Percentiles rank a stretch among this genome's conserved stretches.
phyloP scores from a whole-genome alignment of 805 yeast genomes.

The Candida peoriensis region DNA sequence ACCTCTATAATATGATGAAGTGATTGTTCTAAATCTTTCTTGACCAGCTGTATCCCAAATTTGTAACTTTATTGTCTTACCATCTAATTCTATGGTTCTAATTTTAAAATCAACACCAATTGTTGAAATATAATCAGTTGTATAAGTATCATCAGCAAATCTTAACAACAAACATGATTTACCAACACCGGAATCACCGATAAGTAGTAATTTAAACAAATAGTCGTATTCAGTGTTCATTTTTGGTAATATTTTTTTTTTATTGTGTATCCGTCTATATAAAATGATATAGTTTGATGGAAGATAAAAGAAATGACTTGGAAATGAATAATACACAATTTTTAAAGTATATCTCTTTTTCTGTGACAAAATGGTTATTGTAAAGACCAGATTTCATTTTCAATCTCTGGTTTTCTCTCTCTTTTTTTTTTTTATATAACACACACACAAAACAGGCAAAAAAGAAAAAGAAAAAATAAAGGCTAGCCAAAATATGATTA shows the following conservation, averaged over 20 bases:
- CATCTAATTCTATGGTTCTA: slow-evolving; percentile 89
- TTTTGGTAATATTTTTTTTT: neutral
- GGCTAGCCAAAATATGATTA: too few species aligned
- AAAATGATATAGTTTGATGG: too few species aligned
- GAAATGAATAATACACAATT: too few species aligned
- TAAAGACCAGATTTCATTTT: too few species aligned
- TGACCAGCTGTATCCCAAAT: slow-evolving; percentile 99
- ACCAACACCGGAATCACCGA: slow-evolving; percentile 99
- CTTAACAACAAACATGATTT: slow-evolving; percentile 92
- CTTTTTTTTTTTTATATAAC: too few species aligned
- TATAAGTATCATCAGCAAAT: slow-evolving; percentile 95
- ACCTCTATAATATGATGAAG: slow-evolving; percentile 96
- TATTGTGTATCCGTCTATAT: neutral
- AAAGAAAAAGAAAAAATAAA: too few species aligned
- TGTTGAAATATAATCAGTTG: slow-evolving; percentile 94
- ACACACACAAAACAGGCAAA: too few species aligned
- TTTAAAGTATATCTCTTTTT: too few species aligned
- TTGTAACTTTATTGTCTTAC: slow-evolving; percentile 94
- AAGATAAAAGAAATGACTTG: too few species aligned
- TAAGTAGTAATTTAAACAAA: slow-evolving; percentile 87
- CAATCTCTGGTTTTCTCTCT: too few species aligned
- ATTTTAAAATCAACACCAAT: slow-evolving; percentile 95
- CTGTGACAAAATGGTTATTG: too few species aligned
- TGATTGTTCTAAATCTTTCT: slow-evolving; percentile 96
- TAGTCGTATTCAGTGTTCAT: slow-evolving; percentile 98